These are phyloP conservation scores for Boletus reticuloceps DNA, from an alignment of 768 basidiomycete genomes.

Conservation along the genomic window DNA sequence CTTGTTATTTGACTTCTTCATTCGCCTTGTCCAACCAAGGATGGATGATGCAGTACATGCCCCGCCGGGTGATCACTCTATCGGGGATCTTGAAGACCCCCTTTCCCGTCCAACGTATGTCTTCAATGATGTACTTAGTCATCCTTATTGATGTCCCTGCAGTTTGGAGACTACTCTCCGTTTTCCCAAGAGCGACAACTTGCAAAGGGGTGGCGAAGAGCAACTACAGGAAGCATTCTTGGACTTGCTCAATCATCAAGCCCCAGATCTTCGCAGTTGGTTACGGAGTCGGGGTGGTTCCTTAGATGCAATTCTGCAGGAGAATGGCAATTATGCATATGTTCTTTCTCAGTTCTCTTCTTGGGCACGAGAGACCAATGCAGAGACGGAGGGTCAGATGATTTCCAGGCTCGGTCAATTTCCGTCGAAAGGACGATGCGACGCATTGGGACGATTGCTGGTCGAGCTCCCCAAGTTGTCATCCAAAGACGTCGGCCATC, in stretches of 20 bases:
- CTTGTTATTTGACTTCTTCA: conserved; percentile 9
- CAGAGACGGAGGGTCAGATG: background rate
- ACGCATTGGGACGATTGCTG: conserved; percentile 1
- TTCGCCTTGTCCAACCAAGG: background rate
- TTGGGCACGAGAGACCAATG: background rate
- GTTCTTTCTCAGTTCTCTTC: background rate
- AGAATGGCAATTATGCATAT: no score
- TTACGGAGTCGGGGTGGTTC: background rate
- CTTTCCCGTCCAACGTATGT: conserved; percentile 2
- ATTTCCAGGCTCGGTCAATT: background rate
- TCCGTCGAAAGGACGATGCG: conserved; percentile 2
- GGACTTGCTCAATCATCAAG: no score
- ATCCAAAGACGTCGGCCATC: background rate
- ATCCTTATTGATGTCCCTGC: background rate
- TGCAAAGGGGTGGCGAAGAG: background rate
- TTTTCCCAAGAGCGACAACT: background rate
- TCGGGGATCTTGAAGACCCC: conserved; percentile 1
- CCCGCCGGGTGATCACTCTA: background rate
- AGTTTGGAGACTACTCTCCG: conserved; percentile 3
- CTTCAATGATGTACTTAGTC: background rate
- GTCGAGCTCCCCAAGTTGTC: background rate
- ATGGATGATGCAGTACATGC: background rate
- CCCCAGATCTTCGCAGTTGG: background rate
- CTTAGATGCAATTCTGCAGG: no score
- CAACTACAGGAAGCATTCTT: rapidly evolving